A percentile compares a stretch with the other conserved stretches of the same genome.
These are phyloP conservation scores for Venturia aucupariae DNA, from an alignment of 2,329 filamentous ascomycete species.

Conservation along the genomic window DNA sequence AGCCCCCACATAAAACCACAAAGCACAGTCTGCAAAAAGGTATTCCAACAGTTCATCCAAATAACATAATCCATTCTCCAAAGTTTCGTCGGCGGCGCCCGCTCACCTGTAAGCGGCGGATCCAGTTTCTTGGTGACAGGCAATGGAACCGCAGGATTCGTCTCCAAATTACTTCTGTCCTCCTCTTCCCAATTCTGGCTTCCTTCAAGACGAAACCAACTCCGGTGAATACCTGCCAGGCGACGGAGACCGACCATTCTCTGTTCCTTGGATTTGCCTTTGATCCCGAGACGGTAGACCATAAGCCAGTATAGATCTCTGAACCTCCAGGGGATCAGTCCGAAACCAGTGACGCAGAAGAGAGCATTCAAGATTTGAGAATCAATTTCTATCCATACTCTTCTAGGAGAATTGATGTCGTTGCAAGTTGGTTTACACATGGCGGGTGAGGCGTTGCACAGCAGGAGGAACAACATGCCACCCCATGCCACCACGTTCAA, in stretches of 20 bases:
- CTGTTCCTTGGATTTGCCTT: conserved; percentile 22
- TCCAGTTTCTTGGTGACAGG: conserved; percentile 56
- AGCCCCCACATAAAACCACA: conserved; percentile 77
- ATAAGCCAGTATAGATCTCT: conserved; percentile 68
- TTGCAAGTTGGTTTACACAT: conserved; percentile 67
- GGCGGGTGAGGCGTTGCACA: conserved; percentile 63
- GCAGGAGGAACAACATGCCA: conserved; percentile 78
- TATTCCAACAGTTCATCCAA: conserved; percentile 72
- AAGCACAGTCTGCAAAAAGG: conserved; percentile 63
- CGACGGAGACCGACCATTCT: conserved; percentile 51
- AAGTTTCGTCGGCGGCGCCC: conserved; percentile 54
- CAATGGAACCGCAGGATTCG: conserved; percentile 47
- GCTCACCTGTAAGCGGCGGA: conserved; percentile 60
- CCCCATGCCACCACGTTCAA: conserved; percentile 83
- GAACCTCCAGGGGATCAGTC: conserved; percentile 75
- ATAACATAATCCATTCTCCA: conserved; percentile 78
- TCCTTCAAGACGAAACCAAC: conserved; percentile 66
- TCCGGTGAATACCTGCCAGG: conserved; percentile 63
- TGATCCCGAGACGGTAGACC: conserved; percentile 46
- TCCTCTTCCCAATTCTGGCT: conserved; percentile 37
- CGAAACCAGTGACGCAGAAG: conserved; percentile 82
- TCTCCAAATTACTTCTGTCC: conserved; percentile 28
- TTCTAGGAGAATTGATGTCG: conserved; percentile 64
- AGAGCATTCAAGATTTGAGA: conserved; percentile 75
- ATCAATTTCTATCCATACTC: conserved; percentile 77